Conservation (phyloP, 345 rosid genomes). For the Balakata baccata region DNA sequence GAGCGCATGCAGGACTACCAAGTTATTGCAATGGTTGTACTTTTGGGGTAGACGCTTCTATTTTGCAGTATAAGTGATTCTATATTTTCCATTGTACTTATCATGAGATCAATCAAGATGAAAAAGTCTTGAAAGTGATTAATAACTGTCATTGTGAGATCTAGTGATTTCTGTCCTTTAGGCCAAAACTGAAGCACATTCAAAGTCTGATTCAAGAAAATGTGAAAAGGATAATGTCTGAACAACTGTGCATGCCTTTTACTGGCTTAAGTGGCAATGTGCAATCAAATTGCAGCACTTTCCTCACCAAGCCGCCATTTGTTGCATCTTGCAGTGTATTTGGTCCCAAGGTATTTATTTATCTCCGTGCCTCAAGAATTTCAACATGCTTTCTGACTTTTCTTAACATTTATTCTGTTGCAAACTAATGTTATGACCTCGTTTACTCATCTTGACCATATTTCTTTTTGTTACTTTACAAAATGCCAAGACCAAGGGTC, state of each 20-base stretch:
- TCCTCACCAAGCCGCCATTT: constrained; percentile 48
- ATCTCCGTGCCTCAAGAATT: background rate
- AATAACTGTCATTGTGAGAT: constrained; percentile 2
- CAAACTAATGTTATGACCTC: background rate
- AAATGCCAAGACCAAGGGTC: background rate
- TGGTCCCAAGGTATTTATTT: constrained; percentile 63
- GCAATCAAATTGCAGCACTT: constrained; percentile 25
- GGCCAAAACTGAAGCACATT: constrained; percentile 66
- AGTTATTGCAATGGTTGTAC: constrained; percentile 76
- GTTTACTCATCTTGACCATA: background rate
- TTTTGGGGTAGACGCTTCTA: constrained; percentile 55
- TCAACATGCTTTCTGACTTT: background rate
- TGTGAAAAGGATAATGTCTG: constrained; percentile 75
- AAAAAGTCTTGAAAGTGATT: constrained; percentile 5
- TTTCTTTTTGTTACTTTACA: background rate
- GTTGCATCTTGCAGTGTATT: constrained; percentile 79
- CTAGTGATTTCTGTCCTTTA: constrained; percentile 24
- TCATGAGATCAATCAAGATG: constrained; percentile 10
- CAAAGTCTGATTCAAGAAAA: constrained; percentile 67
- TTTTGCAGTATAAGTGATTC: background rate
- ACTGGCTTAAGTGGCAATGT: constrained; percentile 24
- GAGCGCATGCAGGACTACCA: constrained; percentile 76
- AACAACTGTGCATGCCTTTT: constrained; percentile 52
- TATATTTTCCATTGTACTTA: constrained; percentile 1
- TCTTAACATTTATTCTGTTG: background rate